Conservation (phyloP, 2,329 filamentous ascomycete species). For the Neocucurbitaria cava region DNA sequence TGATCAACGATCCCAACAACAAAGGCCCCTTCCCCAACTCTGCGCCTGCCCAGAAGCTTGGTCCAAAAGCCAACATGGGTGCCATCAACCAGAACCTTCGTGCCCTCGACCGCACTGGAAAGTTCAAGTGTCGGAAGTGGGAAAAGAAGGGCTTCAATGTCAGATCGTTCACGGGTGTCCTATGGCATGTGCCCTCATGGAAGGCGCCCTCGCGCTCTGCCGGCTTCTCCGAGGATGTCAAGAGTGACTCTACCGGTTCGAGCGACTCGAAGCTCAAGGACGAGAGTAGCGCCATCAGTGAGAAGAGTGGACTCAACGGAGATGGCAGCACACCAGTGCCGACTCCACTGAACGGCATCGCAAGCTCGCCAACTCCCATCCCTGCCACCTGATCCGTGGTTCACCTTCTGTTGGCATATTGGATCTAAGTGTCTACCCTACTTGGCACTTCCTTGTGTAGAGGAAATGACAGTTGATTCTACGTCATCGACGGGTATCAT, state of each 20-base stretch:
- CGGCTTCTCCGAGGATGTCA: constrained; percentile 66
- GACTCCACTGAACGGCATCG: constrained; percentile 50
- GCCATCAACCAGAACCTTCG: constrained; percentile 97
- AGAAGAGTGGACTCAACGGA: constrained; percentile 65
- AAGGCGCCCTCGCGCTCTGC: constrained; percentile 69
- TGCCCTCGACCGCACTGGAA: constrained; percentile 88
- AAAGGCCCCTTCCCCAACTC: constrained; percentile 51
- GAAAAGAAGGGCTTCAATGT: constrained; percentile 79
- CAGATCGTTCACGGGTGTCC: constrained; percentile 89
- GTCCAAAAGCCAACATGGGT: constrained; percentile 94
- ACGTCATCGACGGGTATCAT: not conserved
- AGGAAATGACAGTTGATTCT: not conserved
- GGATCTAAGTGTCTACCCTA: not conserved
- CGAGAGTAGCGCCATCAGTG: constrained; percentile 65
- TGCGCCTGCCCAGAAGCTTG: constrained; percentile 77
- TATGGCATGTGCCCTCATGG: constrained; percentile 86
- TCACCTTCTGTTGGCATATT: not conserved
- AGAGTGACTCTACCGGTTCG: constrained; percentile 62
- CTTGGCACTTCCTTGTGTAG: not conserved
- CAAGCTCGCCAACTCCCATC: constrained; percentile 60
- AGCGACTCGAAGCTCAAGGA: constrained; percentile 65
- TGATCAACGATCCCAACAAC: constrained; percentile 52
- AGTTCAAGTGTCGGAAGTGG: constrained; percentile 88
- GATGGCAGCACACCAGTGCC: constrained; percentile 54
- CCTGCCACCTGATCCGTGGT: constrained; percentile 23